Conservation (phyloP, 345 rosid genomes). For the thale cress (Arabidopsis thaliana) region DNA sequence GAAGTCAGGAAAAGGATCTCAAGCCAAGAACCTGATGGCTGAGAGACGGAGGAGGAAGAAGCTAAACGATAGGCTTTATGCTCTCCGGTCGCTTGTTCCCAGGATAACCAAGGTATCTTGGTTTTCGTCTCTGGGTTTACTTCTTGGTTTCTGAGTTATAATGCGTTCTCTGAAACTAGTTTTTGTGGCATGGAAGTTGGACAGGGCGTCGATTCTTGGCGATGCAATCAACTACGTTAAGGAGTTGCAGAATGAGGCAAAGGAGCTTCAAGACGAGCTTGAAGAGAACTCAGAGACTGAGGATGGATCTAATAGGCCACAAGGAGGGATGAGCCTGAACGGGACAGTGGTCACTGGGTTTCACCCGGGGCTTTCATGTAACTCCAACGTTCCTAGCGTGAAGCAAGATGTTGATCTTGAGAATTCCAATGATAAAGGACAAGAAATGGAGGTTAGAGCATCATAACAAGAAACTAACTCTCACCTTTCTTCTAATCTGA, state of each 20-base stretch:
- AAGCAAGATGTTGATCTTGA: slow-evolving; percentile 60
- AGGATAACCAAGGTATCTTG: slow-evolving; percentile 67
- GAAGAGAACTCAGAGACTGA: slow-evolving; percentile 72
- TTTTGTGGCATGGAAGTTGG: slow-evolving; percentile 58
- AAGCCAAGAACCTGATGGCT: slow-evolving; percentile 81
- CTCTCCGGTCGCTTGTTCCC: slow-evolving; percentile 85
- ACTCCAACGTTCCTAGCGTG: slow-evolving; percentile 40
- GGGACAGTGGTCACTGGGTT: slow-evolving; percentile 48
- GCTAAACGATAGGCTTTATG: slow-evolving; percentile 85
- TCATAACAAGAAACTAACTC: slow-evolving; percentile 1
- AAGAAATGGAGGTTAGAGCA: slow-evolving; percentile 88
- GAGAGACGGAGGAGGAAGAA: slow-evolving; percentile 93
- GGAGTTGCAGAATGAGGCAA: slow-evolving; percentile 75
- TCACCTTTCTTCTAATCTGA: slow-evolving; percentile 12
- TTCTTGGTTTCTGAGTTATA: background rate
- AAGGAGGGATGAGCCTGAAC: slow-evolving; percentile 48
- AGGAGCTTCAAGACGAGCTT: slow-evolving; percentile 88
- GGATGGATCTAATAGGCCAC: slow-evolving; percentile 55
- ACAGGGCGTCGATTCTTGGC: slow-evolving; percentile 87
- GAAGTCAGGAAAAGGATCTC: slow-evolving; percentile 59
- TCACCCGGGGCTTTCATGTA: slow-evolving; percentile 51
- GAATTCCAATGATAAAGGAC: slow-evolving; percentile 63
- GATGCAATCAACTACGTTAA: slow-evolving; percentile 89
- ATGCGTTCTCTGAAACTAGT: slow-evolving; percentile 9
- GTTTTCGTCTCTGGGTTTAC: background rate